A percentile compares a stretch with the other conserved stretches of the same genome.
These are phyloP conservation scores for Dryas alaskensis DNA, from an alignment of 306 rosid species.

Conservation along the genomic window DNA sequence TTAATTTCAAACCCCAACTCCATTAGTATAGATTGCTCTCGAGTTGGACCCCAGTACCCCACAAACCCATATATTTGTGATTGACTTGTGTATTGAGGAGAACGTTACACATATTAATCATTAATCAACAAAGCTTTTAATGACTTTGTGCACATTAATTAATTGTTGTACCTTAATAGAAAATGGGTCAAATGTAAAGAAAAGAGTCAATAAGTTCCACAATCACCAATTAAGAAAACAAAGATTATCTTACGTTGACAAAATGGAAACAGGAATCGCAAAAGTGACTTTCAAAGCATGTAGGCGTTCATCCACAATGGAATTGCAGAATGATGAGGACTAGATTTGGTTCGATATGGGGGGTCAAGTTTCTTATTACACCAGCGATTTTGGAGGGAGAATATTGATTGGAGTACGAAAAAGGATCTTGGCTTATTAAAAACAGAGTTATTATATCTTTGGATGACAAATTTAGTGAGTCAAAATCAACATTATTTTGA, in stretches of 20 bases:
- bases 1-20: slow-evolving; percentile 21
- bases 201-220: slow-evolving; percentile 32
- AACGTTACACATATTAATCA: slow-evolving; percentile 7
- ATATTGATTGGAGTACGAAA: slow-evolving; percentile 20
- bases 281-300: slow-evolving; percentile 16
- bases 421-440: not conserved
- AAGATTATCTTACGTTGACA: slow-evolving; percentile 37
- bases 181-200: slow-evolving; percentile 16
- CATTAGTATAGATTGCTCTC: slow-evolving; percentile 9
- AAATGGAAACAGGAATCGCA: slow-evolving; percentile 31
- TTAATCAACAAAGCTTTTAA: not conserved
- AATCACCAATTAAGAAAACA: slow-evolving; percentile 22
- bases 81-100: not conserved
- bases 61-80: not conserved
- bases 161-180: slow-evolving; percentile 9
- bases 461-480: not conserved
- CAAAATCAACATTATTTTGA: slow-evolving; percentile 36
- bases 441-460: not conserved
- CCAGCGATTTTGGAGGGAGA: slow-evolving; percentile 26
- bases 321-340: slow-evolving; percentile 43
- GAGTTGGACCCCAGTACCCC: slow-evolving; percentile 1
- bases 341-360: slow-evolving; percentile 68
- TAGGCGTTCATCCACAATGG: slow-evolving; percentile 32
- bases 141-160: not conserved
- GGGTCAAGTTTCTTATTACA: slow-evolving; percentile 33